A percentile compares a stretch with the other conserved stretches of the same genome.
Conservation (phyloP, 2,329 filamentous ascomycete genomes). For the Macroventuria anomochaeta region DNA sequence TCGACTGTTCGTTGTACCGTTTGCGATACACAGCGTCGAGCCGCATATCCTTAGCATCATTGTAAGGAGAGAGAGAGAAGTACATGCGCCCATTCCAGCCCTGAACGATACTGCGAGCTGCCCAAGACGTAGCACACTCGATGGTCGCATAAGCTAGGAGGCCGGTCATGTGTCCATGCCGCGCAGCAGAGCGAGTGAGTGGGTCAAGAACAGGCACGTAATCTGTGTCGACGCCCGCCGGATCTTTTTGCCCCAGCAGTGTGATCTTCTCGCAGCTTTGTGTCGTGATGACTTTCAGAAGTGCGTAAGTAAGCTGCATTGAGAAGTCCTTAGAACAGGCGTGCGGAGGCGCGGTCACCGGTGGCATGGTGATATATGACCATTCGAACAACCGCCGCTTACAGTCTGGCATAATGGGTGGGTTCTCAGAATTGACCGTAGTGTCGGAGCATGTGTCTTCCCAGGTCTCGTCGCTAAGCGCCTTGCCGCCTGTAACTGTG, state of each 20-base stretch:
- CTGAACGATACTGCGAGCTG: slow-evolving; percentile 34
- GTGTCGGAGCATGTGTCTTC: slow-evolving; percentile 29
- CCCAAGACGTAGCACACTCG: slow-evolving; percentile 37
- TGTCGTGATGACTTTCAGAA: slow-evolving; percentile 33
- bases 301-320: slow-evolving; percentile 28
- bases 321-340: slow-evolving; percentile 13
- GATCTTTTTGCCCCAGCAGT: slow-evolving; percentile 32
- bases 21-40: slow-evolving; percentile 30
- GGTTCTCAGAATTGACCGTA: neutral
- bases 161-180: slow-evolving; percentile 32
- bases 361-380: slow-evolving; percentile 26
- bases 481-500: slow-evolving; percentile 16
- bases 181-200: slow-evolving; percentile 26
- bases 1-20: slow-evolving; percentile 20
- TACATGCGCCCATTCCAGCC: slow-evolving; percentile 39
- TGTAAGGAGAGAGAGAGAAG: slow-evolving; percentile 27
- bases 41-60: neutral
- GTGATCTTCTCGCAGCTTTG: slow-evolving; percentile 30
- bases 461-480: slow-evolving; percentile 29
- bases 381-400: slow-evolving; percentile 39
- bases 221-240: slow-evolving; percentile 23
- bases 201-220: slow-evolving; percentile 32
- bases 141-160: slow-evolving; percentile 30
- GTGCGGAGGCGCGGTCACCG: neutral
- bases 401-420: slow-evolving; percentile 16